phyloP scores from a whole-genome alignment of 805 yeast genomes.

The Pichia cephalocereana region DNA sequence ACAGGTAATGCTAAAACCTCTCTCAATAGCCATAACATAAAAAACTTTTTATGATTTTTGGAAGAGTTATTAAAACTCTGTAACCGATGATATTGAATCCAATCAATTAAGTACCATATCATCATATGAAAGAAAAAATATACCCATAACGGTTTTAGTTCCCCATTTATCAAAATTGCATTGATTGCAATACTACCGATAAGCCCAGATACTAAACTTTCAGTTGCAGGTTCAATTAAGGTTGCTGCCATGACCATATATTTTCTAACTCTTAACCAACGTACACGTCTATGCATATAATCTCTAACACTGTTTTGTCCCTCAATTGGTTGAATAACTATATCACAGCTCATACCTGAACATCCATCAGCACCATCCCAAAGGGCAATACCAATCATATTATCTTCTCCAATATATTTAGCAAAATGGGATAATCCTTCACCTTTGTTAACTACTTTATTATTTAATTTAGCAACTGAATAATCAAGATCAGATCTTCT shows the following conservation, averaged over 20 bases:
- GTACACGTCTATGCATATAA: constrained; percentile 57
- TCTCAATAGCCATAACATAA: constrained; percentile 50
- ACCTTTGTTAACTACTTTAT: constrained; percentile 28
- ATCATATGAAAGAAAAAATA: constrained; percentile 45
- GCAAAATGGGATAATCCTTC: constrained; percentile 63
- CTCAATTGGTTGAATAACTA: constrained; percentile 64
- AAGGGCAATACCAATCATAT: constrained; percentile 80
- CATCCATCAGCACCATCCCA: constrained; percentile 64
- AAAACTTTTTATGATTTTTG: neutral
- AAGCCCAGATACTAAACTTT: constrained; percentile 55
- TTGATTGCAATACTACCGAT: constrained; percentile 57
- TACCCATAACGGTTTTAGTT: constrained; percentile 7
- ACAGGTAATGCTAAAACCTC: constrained; percentile 74
- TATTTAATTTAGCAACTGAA: constrained; percentile 38
- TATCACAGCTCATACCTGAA: constrained; percentile 72
- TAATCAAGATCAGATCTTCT: constrained; percentile 54
- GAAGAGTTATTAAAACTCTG: neutral
- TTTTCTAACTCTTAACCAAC: constrained; percentile 83
- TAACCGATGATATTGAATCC: constrained; percentile 37
- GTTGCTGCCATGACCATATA: constrained; percentile 86
- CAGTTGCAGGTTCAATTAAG: constrained; percentile 79
- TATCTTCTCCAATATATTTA: constrained; percentile 82
- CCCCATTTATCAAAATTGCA: constrained; percentile 29
- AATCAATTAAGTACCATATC: constrained; percentile 61
- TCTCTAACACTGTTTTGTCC: constrained; percentile 36